A percentile compares a stretch with the other conserved stretches of the same genome.
Evolutionary conservation across 139 green algal genomes (phyloP).

Genomic region (Coelastrella sp.): DNA sequence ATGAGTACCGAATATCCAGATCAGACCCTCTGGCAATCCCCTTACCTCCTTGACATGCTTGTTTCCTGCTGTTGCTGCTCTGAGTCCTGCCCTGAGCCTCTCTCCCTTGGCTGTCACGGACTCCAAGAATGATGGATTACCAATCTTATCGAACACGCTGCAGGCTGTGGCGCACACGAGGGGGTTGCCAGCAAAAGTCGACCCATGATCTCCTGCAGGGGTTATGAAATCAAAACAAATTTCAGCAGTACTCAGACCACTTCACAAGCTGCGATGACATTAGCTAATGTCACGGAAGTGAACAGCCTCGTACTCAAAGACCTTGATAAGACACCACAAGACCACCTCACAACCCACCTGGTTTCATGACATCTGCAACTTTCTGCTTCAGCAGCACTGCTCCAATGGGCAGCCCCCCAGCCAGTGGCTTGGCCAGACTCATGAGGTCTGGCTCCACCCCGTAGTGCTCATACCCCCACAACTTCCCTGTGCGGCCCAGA

Average conservation of each 20-base stretch:
- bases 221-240: not conserved
- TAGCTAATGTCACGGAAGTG: too few relatives aligned
- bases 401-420: conserved; percentile 96
- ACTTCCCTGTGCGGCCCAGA: conserved; percentile 79
- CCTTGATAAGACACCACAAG: too few relatives aligned
- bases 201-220: conserved; percentile 92
- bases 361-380: conserved; percentile 93
- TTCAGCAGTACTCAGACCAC: not conserved
- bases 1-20: too few relatives aligned
- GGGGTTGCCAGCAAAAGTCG: conserved; percentile 97
- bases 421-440: conserved; percentile 97
- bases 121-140: conserved; percentile 86
- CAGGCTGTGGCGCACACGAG: conserved; percentile 89
- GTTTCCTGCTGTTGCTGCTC: conserved; percentile 75
- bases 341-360: too few relatives aligned
- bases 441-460: conserved; percentile 97
- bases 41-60: conserved; percentile 83
- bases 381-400: conserved; percentile 92
- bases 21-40: too few relatives aligned
- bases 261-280: not conserved
- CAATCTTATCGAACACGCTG: conserved; percentile 87
- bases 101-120: conserved; percentile 85
- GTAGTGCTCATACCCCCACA: conserved; percentile 93
- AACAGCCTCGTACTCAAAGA: too few relatives aligned
- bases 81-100: conserved; percentile 77